Percentiles rank a stretch among this genome's conserved stretches.
Evolutionary conservation across 2,329 filamentous ascomycete species (phyloP).

Genomic region (Paracoccidioides brasiliensis): DNA sequence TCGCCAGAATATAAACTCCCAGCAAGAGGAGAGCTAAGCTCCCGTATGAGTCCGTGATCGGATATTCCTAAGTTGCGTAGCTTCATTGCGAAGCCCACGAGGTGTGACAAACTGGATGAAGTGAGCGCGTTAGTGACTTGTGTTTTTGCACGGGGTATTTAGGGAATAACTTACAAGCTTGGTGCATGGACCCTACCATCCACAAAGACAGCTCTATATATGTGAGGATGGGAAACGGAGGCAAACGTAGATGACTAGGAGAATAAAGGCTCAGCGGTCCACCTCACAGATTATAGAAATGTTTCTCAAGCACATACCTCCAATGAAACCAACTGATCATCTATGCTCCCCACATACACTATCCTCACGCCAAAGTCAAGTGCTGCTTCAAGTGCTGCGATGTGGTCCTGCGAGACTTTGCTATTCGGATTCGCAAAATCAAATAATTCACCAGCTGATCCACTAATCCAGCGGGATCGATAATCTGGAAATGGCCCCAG

Average conservation of each 20-base stretch:
- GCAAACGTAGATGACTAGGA: conserved; percentile 68
- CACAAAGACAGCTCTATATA: conserved; percentile 90
- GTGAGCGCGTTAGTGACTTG: background rate
- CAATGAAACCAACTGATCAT: conserved; percentile 88
- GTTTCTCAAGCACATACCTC: conserved; percentile 43
- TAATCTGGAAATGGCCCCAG: conserved; percentile 88
- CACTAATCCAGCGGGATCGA: conserved; percentile 77
- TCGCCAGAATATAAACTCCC: conserved; percentile 86
- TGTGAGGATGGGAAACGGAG: conserved; percentile 76
- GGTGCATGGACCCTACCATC: conserved; percentile 84
- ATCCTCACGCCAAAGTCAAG: conserved; percentile 70
- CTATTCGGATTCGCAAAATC: conserved; percentile 79
- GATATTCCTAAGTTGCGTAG: conserved; percentile 84
- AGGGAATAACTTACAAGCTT: conserved; percentile 52
- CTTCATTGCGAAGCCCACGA: conserved; percentile 87
- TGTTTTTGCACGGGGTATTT: background rate
- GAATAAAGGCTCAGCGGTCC: background rate
- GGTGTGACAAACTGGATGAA: conserved; percentile 54
- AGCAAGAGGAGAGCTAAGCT: conserved; percentile 75
- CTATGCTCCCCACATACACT: conserved; percentile 84
- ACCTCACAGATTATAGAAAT: background rate
- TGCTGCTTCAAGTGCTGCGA: conserved; percentile 58
- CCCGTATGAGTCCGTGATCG: conserved; percentile 84
- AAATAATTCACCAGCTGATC: conserved; percentile 85
- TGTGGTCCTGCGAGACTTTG: conserved; percentile 68